Base-by-base conservation (phyloP, 2,329 filamentous ascomycete genomes). In the Ceratocystis ficicola region DNA sequence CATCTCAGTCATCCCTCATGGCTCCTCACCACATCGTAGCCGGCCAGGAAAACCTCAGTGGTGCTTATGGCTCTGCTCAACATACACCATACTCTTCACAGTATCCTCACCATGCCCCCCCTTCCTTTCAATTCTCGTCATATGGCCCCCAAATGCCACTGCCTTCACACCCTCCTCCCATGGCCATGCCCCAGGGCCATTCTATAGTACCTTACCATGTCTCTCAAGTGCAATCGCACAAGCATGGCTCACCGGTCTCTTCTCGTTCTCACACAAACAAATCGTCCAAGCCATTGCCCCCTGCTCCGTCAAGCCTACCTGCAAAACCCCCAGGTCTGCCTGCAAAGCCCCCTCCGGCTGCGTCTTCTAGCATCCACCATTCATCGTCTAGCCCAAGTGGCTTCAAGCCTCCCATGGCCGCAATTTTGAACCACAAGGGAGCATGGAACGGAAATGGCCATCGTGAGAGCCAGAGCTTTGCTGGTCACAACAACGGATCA, bases 321-420 rank as follows among this genome's bases (percentile, higher is more conserved):
- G 63, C 63, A n/a, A 65, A 65, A 25, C 63, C 63, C 41, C 50
- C 63, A 5, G 55, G 63, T 57, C 52, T 65, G 5, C 63, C 63
- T 36, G 63, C 63, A n/a, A 65, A 60, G 36, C 63, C 63, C 17
- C 63, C 63, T 3, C 32, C 52, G 50, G 12, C 22, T 17, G 25
- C 15, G 15, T 57, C 52, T 15, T 57, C 22, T 28, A 57, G 15
- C 22, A 22, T 28, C 28, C 52, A 17, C 25, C 25, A 17, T 17
- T 12, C 25, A 22, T 57, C 52, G 15, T n/a, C 52, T 17, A 57
- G 25, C 7, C 52, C 52, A 32, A 25, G 25, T 32, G 28, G 15
- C 28, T 57, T 57, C 28, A 57, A 57, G 52, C 52, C 52, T 2
- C 28, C 52, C 28, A 57, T 57, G 2, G 6, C 52, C n/a, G 22